Evolutionary conservation across 2,329 filamentous ascomycete species (phyloP), one percentile per base, ranked within the genome.

Genomic region (Triangularia verruculosa): DNA sequence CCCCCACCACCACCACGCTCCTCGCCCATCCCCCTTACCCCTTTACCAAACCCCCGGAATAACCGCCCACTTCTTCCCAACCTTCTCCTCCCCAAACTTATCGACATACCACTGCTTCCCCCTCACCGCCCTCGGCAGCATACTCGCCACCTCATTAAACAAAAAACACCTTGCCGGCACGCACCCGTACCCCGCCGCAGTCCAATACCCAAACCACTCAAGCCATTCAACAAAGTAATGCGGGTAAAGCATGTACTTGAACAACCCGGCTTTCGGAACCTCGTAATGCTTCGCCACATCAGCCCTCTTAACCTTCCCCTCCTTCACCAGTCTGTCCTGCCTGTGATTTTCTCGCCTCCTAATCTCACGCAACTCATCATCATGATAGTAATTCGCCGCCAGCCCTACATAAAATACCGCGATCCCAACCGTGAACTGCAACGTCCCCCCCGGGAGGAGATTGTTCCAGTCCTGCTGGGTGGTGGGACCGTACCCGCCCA

Each of bases 201-300:
- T 84, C 81, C 89, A 93, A 75, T 93, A 99, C 0, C 95, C 95
- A 3, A 84, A 76, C 95, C 95, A 99, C 81, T 99, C 95, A 60
- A 97, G 75, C 95, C 95, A 99, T 79, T 99, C 95, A 73, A 89
- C 90, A n/a, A 96, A 82, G 76, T 97, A 99, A 75, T 99, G 95
- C 69, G 95, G 93, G 76, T 89, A 97, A 64, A 98, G 82, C 73
- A 97, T 85, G 71, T 88, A 89, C 68, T 84, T 82, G 78, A 98
- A 99, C 57, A 97, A 78, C 0, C 93, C 93, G 58, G 89, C 89
- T 72, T 91, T 81, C 0, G 95, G 95, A 59, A 99, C 85, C 78
- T 91, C 87, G 75, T 98, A 98, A 66, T 96, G 86, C 78, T 95
- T 96, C 54, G 90, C 84, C 66, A 91, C 87, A 64, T 82, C 78